phyloP scores from a whole-genome alignment of 176 grass and related monocot species.

The Cenchrus purpureus region DNA sequence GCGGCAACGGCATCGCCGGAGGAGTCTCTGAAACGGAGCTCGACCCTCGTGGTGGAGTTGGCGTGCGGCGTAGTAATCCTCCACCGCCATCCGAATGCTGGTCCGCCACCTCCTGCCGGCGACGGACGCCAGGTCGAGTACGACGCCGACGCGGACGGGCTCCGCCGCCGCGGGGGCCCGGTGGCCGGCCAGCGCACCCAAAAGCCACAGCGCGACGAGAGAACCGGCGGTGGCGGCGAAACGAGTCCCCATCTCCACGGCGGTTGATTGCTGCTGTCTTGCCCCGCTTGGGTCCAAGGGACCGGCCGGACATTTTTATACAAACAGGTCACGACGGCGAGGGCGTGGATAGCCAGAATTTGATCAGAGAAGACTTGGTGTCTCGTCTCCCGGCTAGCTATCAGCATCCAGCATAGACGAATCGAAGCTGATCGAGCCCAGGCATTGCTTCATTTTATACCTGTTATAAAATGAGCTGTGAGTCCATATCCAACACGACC shows the following conservation, averaged over 20 bases:
- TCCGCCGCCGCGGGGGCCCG: not conserved
- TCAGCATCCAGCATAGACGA: not conserved
- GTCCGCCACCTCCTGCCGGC: slow-evolving; percentile 29
- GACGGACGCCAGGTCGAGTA: slow-evolving; percentile 38
- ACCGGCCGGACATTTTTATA: too few species aligned
- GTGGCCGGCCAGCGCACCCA: slow-evolving; percentile 16
- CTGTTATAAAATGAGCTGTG: too few species aligned
- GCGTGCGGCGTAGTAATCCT: slow-evolving; percentile 58
- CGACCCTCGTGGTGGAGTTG: slow-evolving; percentile 45
- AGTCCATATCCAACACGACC: not conserved
- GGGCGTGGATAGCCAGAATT: too few species aligned
- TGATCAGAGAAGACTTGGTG: too few species aligned
- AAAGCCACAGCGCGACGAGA: slow-evolving; percentile 13
- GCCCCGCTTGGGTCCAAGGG: not conserved
- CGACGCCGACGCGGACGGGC: slow-evolving; percentile 53
- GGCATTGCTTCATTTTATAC: too few species aligned
- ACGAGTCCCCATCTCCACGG: slow-evolving; percentile 5
- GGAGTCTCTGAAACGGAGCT: slow-evolving; percentile 51
- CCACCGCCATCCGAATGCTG: slow-evolving; percentile 58
- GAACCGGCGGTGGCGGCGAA: not conserved
- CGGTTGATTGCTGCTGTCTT: not conserved
- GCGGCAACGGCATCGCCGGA: slow-evolving; percentile 35
- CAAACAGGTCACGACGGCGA: too few species aligned
- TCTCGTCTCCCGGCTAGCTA: too few species aligned
- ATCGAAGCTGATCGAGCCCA: not conserved